Evolutionary conservation across 805 yeast species (phyloP), one percentile per base, ranked within the genome.

Genomic region (Saccharomycopsis capsularis): DNA sequence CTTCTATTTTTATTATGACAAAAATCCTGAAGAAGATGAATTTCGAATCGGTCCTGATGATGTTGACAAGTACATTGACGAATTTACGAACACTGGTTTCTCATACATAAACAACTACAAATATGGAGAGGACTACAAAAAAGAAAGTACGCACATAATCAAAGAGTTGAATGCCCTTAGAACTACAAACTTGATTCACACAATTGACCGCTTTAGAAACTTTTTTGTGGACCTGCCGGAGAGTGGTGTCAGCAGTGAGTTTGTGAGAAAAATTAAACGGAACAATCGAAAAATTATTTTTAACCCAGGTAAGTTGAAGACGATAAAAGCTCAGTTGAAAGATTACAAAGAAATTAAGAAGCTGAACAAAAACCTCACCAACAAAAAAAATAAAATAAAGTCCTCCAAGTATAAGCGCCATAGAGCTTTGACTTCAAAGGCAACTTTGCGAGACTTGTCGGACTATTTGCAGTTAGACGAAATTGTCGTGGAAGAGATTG

Each of bases 21-120:
- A 11, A 11, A 16, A 35, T 23, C 40, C 27, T 4, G 25, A 24
- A 25, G 41, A 36, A 29, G 34, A 37, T 6, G 23, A 37, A 21
- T 50, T 46, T 42, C 9, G 35, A 16, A 13, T 50, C 18, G 52
- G 52, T 4, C 51, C 51, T 2, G 40, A 35, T 3, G 50, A 47
- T 36, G 50, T 46, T 5, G 46, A 46, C 18, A 24, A 16, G 13
- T 22, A 32, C 4, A 16, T 46, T 1, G 25, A 46, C 13, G 23
- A 13, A 2, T 21, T 46, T 11, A 23, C 25, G 37, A 19, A 18
- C 19, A 18, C 34, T 22, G 19, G 18, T n/a, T 13, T n/a, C n/a
- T n/a, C n/a, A n/a, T n/a, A n/a, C n/a, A n/a, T n/a, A n/a, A n/a
- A n/a, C 15, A 30, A 30, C 35, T 30, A 13, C 15, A 15, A 30